phyloP scores from a whole-genome alignment of 2,329 filamentous ascomycete species.

The Sporothrix curviconia region DNA sequence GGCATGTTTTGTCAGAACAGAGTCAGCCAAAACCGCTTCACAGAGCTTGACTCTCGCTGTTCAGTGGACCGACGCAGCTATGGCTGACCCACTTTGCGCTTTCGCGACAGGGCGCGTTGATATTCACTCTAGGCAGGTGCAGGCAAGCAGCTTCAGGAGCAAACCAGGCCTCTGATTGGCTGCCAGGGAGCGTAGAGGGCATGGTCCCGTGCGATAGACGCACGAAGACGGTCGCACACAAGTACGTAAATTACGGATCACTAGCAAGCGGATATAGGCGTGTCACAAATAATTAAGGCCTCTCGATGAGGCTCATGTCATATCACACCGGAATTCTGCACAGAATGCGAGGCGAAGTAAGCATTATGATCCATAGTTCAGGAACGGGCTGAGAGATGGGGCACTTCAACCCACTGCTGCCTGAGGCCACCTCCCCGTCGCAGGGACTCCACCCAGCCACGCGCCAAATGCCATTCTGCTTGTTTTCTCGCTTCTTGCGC shows the following conservation, averaged over 20 bases:
- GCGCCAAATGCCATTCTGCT: not conserved
- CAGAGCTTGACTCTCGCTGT: too few species aligned
- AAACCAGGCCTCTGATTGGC: constrained; percentile 7
- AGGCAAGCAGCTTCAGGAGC: not conserved
- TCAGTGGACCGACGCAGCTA: not conserved
- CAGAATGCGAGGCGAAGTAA: too few species aligned
- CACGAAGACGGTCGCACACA: too few species aligned
- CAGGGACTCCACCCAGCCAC: constrained; percentile 4
- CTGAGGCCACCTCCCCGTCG: constrained; percentile 1
- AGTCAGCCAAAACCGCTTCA: not conserved
- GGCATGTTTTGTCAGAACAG: not conserved
- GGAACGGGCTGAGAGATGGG: too few species aligned
- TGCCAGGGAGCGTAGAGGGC: not conserved
- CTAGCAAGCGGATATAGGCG: too few species aligned
- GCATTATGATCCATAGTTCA: too few species aligned
- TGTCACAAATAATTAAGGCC: too few species aligned
- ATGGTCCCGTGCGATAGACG: too few species aligned
- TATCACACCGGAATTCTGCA: too few species aligned
- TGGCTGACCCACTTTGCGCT: not conserved
- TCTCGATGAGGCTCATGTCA: too few species aligned
- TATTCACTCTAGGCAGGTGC: not conserved
- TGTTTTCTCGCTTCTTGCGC: constrained; percentile 7
- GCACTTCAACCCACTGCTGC: constrained; percentile 14
- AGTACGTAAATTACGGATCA: too few species aligned
- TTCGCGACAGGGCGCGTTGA: not conserved